A percentile compares a stretch with the other conserved stretches of the same genome.
phyloP scores from a whole-genome alignment of 2,329 filamentous ascomycete genomes.

The Onygena corvina region DNA sequence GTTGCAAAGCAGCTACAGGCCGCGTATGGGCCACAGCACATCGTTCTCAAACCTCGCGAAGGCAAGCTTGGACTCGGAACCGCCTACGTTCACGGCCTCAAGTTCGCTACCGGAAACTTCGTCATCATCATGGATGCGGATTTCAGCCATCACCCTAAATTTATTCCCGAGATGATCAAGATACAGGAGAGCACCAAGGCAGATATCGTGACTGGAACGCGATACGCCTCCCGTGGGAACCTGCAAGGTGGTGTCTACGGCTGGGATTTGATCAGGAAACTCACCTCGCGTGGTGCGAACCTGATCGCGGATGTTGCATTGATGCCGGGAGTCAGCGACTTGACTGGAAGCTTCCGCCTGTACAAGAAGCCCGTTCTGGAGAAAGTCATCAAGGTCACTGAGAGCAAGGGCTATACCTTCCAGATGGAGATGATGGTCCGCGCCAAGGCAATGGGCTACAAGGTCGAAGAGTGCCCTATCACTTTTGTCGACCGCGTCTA shows the following conservation, averaged over 20 bases:
- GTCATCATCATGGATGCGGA: constrained; percentile 99
- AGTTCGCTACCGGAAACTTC: constrained; percentile 83
- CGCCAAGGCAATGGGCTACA: constrained; percentile 89
- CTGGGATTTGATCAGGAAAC: constrained; percentile 86
- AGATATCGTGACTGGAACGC: constrained; percentile 93
- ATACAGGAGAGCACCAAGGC: constrained; percentile 66
- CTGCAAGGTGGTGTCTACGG: constrained; percentile 69
- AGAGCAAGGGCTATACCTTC: constrained; percentile 96
- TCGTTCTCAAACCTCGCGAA: constrained; percentile 73
- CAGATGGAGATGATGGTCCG: constrained; percentile 99
- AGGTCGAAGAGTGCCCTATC: constrained; percentile 90
- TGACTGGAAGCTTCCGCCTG: constrained; percentile 87
- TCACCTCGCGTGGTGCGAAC: constrained; percentile 64
- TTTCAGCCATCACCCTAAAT: constrained; percentile 98
- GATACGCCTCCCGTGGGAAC: constrained; percentile 65
- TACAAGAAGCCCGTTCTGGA: constrained; percentile 86
- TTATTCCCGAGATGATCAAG: constrained; percentile 87
- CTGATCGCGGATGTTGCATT: constrained; percentile 91
- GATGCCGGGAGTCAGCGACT: constrained; percentile 82
- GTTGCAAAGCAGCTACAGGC: constrained; percentile 83
- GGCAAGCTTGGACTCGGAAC: constrained; percentile 97
- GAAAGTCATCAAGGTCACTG: constrained; percentile 77
- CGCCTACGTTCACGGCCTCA: constrained; percentile 86
- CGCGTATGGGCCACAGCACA: constrained; percentile 62
- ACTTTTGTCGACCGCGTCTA: constrained; percentile 92